phyloP scores from a whole-genome alignment of 306 rosid species.

The Canavalia gladiata region DNA sequence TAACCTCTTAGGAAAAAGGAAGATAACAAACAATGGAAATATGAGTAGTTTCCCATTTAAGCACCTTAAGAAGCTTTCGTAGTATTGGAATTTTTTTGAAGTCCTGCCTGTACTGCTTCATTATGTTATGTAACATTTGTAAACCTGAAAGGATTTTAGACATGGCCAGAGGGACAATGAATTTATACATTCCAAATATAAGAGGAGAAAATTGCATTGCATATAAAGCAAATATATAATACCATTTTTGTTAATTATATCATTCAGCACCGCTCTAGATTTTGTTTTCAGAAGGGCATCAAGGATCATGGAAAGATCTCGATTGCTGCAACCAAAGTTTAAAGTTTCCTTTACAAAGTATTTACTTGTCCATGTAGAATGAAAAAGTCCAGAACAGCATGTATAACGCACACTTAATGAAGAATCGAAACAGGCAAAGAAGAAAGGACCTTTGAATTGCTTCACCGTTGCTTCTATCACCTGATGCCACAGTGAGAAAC shows the following conservation, averaged over 20 bases:
- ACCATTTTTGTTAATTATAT: constrained; percentile 95
- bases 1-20: constrained; percentile 24
- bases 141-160: constrained; percentile 66
- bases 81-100: constrained; percentile 98
- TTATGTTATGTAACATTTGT: constrained; percentile 94
- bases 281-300: constrained; percentile 96
- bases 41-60: constrained; percentile 30
- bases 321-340: constrained; percentile 73
- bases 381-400: constrained; percentile 30
- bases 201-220: neutral
- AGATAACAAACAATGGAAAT: constrained; percentile 40
- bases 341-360: constrained; percentile 35
- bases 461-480: constrained; percentile 85
- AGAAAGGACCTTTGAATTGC: constrained; percentile 86
- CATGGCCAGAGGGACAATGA: constrained; percentile 36
- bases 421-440: constrained; percentile 14
- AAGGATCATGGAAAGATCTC: constrained; percentile 99
- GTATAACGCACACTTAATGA: constrained; percentile 13
- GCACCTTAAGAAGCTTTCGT: constrained; percentile 97
- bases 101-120: constrained; percentile 90
- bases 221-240: constrained; percentile 39
- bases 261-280: constrained; percentile 86
- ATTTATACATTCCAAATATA: constrained; percentile 8
- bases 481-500: constrained; percentile 92
- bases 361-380: constrained; percentile 37